phyloP scores from a whole-genome alignment of 2,329 filamentous ascomycete genomes.

The Cercospora berteroae region DNA sequence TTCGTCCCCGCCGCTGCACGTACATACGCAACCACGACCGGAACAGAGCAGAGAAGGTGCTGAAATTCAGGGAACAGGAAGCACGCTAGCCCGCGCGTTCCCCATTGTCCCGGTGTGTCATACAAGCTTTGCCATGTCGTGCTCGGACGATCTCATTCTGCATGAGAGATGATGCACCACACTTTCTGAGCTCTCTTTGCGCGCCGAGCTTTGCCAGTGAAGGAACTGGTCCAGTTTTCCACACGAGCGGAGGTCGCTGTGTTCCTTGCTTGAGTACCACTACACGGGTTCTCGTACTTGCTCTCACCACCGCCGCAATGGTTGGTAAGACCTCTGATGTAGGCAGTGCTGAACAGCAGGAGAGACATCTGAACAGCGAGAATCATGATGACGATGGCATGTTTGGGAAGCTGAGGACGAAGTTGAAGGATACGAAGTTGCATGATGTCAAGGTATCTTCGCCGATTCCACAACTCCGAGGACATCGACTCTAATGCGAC shows the following conservation, averaged over 20 bases:
- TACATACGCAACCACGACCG: not conserved
- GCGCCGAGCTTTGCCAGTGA: not conserved
- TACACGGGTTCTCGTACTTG: not conserved
- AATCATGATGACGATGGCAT: conserved; percentile 16
- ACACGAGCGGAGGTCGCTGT: not conserved
- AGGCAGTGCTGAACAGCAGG: conserved; percentile 23
- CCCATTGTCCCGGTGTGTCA: not conserved
- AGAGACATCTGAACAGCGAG: conserved; percentile 15
- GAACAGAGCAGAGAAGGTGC: not conserved
- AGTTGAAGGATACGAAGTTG: conserved; percentile 27
- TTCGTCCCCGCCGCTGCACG: not conserved
- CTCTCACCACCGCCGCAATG: conserved; percentile 15
- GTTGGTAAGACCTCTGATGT: conserved; percentile 25
- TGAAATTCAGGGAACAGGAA: conserved; percentile 5
- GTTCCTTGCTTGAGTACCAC: not conserved
- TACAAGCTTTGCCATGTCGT: conserved; percentile 7
- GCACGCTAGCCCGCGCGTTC: not conserved
- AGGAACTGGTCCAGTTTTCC: not conserved
- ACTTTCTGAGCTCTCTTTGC: not conserved
- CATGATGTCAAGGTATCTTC: conserved; percentile 25
- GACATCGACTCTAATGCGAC: not conserved
- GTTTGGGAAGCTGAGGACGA: conserved; percentile 18
- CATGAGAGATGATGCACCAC: conserved; percentile 3
- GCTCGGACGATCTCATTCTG: conserved; percentile 5
- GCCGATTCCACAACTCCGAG: too few relatives aligned